Base-by-base conservation (phyloP, 495 filamentous ascomycete genomes). In the Achaetomiella virescens region DNA sequence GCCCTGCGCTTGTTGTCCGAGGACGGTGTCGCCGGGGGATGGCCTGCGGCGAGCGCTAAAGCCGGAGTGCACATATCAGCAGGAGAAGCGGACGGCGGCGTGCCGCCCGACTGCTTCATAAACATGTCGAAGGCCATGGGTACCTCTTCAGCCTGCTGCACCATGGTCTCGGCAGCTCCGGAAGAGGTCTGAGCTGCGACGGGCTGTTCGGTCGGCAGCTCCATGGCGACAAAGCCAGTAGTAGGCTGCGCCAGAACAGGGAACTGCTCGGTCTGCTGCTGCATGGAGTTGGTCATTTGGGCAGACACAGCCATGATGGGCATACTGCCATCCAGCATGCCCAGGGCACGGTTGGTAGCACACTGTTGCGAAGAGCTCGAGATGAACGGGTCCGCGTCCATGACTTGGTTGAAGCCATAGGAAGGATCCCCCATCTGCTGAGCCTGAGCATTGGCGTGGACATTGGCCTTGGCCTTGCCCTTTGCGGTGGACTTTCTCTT, bases 1-100 rank as follows among this genome's bases (percentile, higher is more conserved):
- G 36, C 52, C 43, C 41, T 55, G 44, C 52, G 52, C 36, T 55
- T 55, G 43, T 48, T 55, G 17, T 55, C 52, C 17, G 43, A 38
- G 8, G 43, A 47, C 15, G 44, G 44, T 1, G 52, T 48, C 15
- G 24, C 18, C 0, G 11, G 0, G 6, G 21, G 4, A 12, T 38
- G 43, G 6, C 27, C 10, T 3, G 29, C 6, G 18, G 3, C 9
- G 3, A 18, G 21, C 8, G 21, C 17, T 22, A 35, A 46, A 21
- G 31, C 14, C 17, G 42, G 25, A 18, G 42, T 18, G 11, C 7
- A 29, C 15, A 31, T 21, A 1, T 0, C 42, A 7, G 42, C 11
- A 21, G 27, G 7, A 27, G 42, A 47, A 18, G 42, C 40, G 20
- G 12, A 8, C 8, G 33, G 2, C 1, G 52, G 6, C 35, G 52